Evolutionary conservation across 2,329 filamentous ascomycete species (phyloP), one percentile per base, ranked within the genome.

Genomic region (Ceratocystis colombiana): DNA sequence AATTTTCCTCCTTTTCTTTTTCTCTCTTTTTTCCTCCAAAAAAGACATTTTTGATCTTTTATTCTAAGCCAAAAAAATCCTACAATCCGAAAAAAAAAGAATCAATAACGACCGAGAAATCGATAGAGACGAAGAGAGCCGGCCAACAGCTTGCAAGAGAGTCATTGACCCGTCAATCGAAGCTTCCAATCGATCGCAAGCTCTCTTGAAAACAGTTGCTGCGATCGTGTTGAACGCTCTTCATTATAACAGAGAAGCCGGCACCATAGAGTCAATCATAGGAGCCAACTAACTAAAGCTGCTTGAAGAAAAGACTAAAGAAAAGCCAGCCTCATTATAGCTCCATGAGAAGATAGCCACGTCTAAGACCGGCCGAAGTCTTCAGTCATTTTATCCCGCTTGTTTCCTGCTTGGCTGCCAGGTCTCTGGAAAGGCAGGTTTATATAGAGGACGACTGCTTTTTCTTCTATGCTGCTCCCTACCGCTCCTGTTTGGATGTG

Each of bases 21-120:
- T 48, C 45, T 25, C 20, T 25, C 48, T 53, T 64, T 50, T 53
- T 46, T 22, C 17, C 22, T 37, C 25, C 30, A 55, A 12, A 41
- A 41, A 41, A 41, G 37, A 12, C 37, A 37, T 22, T 50, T 64
- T 50, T 55, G 20, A 37, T 53, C 37, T 50, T 64, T 44, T 64
- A 53, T 41, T 64, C 46, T 8, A n/a, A 59, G 55, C 28, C 28
- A 33, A 59, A 55, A 55, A 33, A 59, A 59, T 59, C 55, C 55
- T 59, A 37, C 30, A 37, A n/a, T n/a, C n/a, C 28, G 8, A 33
- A 37, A 50, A 50, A 50, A 50, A 20, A n/a, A 20, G 22, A 33
- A 59, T 30, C 30, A 33, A 59, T 7, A 59, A 30, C 55, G 55
- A 59, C 55, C 55, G 10, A 41, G 37, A 59, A 33, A 30, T n/a